Evolutionary conservation across 345 rosid species (phyloP).

Genomic region (Dimocarpus longan): DNA sequence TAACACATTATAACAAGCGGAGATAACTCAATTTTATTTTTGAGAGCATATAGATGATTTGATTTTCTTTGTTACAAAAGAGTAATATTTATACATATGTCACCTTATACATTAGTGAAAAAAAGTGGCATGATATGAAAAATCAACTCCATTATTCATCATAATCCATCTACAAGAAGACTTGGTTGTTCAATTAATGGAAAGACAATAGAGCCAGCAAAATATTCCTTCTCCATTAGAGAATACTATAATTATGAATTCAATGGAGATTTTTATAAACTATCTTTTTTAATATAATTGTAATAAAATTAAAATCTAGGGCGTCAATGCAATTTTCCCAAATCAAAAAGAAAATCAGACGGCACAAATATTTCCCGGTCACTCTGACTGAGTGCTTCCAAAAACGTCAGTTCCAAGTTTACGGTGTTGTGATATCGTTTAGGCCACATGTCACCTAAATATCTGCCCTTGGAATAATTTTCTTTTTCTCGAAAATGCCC

Average conservation of each 20-base stretch:
- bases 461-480: background rate
- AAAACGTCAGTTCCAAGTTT: background rate
- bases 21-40: too few species aligned
- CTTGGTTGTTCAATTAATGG: background rate
- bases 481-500: background rate
- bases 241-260: too few species aligned
- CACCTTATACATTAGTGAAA: too few species aligned
- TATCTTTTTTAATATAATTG: too few species aligned
- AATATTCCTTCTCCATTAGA: too few species aligned
- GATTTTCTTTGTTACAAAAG: too few species aligned
- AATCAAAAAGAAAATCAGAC: background rate
- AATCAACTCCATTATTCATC: too few species aligned
- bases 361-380: background rate
- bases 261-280: background rate
- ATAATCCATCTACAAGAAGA: background rate
- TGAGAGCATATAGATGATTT: too few species aligned
- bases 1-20: too few species aligned
- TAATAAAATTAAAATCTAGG: background rate
- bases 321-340: background rate
- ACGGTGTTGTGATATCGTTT: background rate
- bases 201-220: background rate
- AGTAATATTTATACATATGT: too few species aligned
- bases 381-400: background rate
- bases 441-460: background rate
- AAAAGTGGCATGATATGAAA: background rate